Percentiles rank a stretch among this genome's conserved stretches.
Conservation (phyloP, 2,329 filamentous ascomycete genomes). For the Phaeosphaeria sp. region DNA sequence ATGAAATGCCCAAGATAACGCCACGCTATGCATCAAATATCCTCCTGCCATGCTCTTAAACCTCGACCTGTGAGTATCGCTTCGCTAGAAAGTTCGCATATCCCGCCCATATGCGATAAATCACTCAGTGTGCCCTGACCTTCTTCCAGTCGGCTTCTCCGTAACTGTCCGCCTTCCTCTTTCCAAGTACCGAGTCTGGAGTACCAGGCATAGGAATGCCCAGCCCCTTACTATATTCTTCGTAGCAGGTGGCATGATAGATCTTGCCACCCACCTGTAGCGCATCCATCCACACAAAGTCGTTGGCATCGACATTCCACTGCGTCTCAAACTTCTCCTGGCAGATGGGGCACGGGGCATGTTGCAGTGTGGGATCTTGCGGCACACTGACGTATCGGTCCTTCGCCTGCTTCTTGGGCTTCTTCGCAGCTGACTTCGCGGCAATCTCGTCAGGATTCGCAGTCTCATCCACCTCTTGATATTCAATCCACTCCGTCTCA, state of each 20-base stretch:
- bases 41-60: not conserved
- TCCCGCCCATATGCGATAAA: not conserved
- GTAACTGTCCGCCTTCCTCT: conserved; percentile 42
- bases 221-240: conserved; percentile 61
- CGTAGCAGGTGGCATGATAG: conserved; percentile 89
- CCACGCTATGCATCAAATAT: conserved; percentile 23
- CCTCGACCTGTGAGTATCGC: not conserved
- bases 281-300: conserved; percentile 97
- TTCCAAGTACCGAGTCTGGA: conserved; percentile 47
- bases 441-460: conserved; percentile 43
- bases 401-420: conserved; percentile 61
- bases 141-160: conserved; percentile 40
- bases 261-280: conserved; percentile 77
- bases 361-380: conserved; percentile 75
- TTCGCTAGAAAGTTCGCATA: not conserved
- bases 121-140: conserved; percentile 26
- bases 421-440: conserved; percentile 45
- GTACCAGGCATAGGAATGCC: conserved; percentile 42
- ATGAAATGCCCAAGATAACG: conserved; percentile 4
- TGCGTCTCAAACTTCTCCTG: conserved; percentile 93
- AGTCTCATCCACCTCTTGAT: conserved; percentile 77
- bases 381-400: conserved; percentile 83
- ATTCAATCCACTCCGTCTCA: conserved; percentile 92
- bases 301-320: conserved; percentile 91
- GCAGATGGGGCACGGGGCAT: conserved; percentile 88